Conservation (phyloP, 1,284 basidiomycete genomes). For the Trametes pubescens region DNA sequence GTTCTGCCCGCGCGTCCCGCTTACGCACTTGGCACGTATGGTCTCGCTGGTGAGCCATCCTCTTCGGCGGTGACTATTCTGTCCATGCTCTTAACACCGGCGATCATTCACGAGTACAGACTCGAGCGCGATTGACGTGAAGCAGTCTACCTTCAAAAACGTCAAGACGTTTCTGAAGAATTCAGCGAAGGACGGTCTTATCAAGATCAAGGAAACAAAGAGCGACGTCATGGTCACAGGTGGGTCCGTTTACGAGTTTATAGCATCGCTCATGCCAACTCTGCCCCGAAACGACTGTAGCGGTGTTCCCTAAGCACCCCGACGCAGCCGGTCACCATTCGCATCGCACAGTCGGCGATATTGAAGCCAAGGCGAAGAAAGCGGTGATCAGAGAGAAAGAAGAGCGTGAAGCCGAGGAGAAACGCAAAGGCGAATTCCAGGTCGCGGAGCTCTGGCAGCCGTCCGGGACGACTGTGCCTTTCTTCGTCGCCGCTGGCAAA, state of each 20-base stretch:
- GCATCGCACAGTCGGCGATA: conserved; percentile 70
- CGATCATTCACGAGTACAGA: conserved; percentile 34
- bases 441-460: conserved; percentile 83
- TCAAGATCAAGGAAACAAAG: conserved; percentile 78
- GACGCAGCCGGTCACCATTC: conserved; percentile 59
- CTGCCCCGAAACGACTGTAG: conserved; percentile 28
- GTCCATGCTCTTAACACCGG: not conserved
- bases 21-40: conserved; percentile 51
- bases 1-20: conserved; percentile 81
- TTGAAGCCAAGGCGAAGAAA: conserved; percentile 64
- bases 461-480: conserved; percentile 56
- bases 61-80: not conserved
- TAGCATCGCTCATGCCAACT: not conserved
- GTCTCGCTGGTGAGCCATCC: conserved; percentile 30
- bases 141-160: conserved; percentile 81
- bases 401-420: conserved; percentile 53
- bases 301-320: conserved; percentile 68
- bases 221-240: conserved; percentile 60
- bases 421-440: conserved; percentile 55
- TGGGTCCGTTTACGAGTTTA: conserved; percentile 9
- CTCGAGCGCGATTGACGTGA: conserved; percentile 61
- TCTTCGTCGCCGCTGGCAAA: conserved; percentile 70
- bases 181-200: conserved; percentile 72
- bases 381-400: conserved; percentile 57
- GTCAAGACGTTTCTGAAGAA: conserved; percentile 81